Base-by-base conservation (phyloP, 225 moss, liverwort and hornwort species). In the Pseudoscleropodium purum region DNA sequence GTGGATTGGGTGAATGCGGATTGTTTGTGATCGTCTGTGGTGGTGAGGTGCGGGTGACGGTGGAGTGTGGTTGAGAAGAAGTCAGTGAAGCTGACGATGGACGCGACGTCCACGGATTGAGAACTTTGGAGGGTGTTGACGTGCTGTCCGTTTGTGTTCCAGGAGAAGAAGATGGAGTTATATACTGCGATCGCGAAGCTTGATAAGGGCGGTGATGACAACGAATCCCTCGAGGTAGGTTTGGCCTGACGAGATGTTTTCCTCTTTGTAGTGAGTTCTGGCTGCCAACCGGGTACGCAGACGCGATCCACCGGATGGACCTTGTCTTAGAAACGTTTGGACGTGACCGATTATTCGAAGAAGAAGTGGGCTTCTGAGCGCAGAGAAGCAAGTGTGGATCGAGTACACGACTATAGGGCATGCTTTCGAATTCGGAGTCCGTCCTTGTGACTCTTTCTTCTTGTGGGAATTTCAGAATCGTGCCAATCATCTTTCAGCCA, bases 91-190 rank as follows among this genome's bases (percentile, higher is more conserved):
- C 74, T 45, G 18, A 56, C 21, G 15, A n/a, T 60, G 84, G 74
- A 20, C 18, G 16, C 25, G 81, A 61, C 56, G 84, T 26, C n/a
- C 25, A 27, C 25, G 65, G 34, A 5, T 65, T 18, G 68, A 85
- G 61, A 23, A 36, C 13, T 25, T 47, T 16, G 79, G 59, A 25
- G 15, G 83, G 66, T 81, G 16, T n/a, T 90, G 60, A 93, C 41
- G 52, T 73, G 62, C 27, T 41, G 23, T 70, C 16, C 20, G 59
- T 63, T 57, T 33, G 47, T 87, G 78, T 78, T 76, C 54, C 95
- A 98, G 98, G 97, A 97, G 68, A 98, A 93, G 89, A 98, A 96
- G 91, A 93, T 96, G 91, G 97, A 98, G 88, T 87, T 98, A 1
- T 96, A 96, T 56, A 95, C 86, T 87, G 96, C 97, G 57, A 97